Conservation (phyloP, 257 asterid genomes). For the Henckelia pumila region DNA sequence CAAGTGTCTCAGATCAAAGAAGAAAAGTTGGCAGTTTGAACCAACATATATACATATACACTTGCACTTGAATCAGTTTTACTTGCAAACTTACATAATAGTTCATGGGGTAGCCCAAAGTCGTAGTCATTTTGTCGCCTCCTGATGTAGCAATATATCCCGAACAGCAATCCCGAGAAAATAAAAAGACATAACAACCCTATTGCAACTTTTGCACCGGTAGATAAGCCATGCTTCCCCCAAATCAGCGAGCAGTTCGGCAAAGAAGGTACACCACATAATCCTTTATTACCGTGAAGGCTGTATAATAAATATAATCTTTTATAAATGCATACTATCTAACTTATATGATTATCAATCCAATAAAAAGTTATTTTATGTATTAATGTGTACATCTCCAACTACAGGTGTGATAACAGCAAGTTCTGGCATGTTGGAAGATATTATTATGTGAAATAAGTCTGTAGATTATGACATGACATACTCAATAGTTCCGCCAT, state of each 20-base stretch:
- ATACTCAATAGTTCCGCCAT: slow-evolving; percentile 96
- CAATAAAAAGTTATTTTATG: neutral
- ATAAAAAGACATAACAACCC: slow-evolving; percentile 54
- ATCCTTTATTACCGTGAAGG: slow-evolving; percentile 77
- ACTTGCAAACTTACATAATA: neutral
- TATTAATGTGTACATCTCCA: neutral
- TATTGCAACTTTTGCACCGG: slow-evolving; percentile 69
- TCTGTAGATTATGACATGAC: slow-evolving; percentile 24
- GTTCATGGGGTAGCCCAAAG: neutral
- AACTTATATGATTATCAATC: neutral
- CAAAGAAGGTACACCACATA: slow-evolving; percentile 86
- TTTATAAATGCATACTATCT: neutral
- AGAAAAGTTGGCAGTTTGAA: neutral
- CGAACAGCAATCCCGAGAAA: slow-evolving; percentile 32
- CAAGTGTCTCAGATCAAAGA: neutral
- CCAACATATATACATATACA: neutral
- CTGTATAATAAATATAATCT: slow-evolving; percentile 37
- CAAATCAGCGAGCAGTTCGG: slow-evolving; percentile 78
- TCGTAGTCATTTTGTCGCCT: neutral
- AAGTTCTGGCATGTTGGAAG: neutral
- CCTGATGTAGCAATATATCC: neutral
- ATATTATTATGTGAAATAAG: neutral
- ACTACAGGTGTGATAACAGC: neutral
- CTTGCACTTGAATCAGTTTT: neutral
- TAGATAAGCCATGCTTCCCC: slow-evolving; percentile 79